These are phyloP conservation scores for Xylaria intraflava DNA, from an alignment of 495 filamentous ascomycete species.

Conservation along the genomic window DNA sequence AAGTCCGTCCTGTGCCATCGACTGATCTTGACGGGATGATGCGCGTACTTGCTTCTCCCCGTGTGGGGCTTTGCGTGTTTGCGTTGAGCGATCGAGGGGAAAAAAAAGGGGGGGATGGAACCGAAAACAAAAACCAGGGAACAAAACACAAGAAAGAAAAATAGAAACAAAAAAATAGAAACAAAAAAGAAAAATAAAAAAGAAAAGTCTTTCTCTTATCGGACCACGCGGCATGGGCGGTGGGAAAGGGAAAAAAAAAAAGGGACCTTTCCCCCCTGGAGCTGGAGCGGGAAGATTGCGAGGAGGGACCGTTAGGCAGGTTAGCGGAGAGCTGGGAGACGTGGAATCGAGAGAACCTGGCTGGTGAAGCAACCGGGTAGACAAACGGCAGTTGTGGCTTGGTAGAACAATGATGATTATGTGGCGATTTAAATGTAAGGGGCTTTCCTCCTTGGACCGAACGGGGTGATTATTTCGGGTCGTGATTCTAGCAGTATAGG, in stretches of 20 bases:
- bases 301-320: not conserved
- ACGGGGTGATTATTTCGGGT: no score
- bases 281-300: not conserved
- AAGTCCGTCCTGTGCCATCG: not conserved
- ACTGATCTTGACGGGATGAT: not conserved
- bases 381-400: not conserved
- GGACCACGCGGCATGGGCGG: not conserved
- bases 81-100: not conserved
- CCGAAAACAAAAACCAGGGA: not conserved
- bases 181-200: not conserved
- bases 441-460: not conserved
- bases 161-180: not conserved
- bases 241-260: not conserved
- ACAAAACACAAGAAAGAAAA: not conserved
- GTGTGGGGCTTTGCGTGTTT: constrained; percentile 6
- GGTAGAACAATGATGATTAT: not conserved
- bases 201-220: not conserved
- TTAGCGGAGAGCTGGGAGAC: not conserved
- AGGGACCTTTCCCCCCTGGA: no score
- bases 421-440: not conserved
- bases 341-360: not conserved
- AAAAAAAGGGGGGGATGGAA: no score
- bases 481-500: no score
- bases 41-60: constrained; percentile 7
- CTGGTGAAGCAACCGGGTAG: no score